phyloP scores from a whole-genome alignment of 129 eudicot genomes.

The Deinandra increscens region DNA sequence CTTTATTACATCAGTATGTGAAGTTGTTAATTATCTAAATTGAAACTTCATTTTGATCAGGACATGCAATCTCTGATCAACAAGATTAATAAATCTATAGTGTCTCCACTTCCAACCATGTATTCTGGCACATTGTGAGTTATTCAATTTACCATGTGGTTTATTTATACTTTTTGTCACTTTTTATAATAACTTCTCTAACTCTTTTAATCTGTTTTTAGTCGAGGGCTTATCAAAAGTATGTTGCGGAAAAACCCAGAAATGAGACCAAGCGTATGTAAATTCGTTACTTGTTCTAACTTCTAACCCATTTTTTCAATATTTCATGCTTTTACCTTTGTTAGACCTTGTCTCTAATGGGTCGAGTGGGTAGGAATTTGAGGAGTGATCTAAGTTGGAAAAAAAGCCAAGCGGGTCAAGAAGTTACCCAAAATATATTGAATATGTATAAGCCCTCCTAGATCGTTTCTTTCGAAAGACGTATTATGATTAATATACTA shows the following conservation, averaged over 20 bases:
- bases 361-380: background rate
- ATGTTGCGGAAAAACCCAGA: conserved; percentile 97
- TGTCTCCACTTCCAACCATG: conserved; percentile 87
- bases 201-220: conserved; percentile 28
- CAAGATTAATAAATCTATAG: conserved; percentile 86
- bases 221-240: conserved; percentile 89
- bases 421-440: background rate
- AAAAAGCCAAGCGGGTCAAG: background rate
- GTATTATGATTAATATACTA: background rate
- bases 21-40: background rate
- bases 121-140: conserved; percentile 96
- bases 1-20: background rate
- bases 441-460: background rate
- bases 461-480: background rate
- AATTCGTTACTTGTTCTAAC: background rate
- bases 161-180: background rate
- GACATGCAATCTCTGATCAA: conserved; percentile 91
- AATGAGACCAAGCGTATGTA: conserved; percentile 90
- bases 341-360: background rate
- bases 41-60: conserved; percentile 42
- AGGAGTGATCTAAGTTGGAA: background rate
- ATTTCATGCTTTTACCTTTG: background rate
- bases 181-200: background rate
- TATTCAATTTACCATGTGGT: background rate
- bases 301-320: background rate